These are phyloP conservation scores for Pythium aristosporum DNA, from an alignment of 352 stramenopile species.

Conservation along the genomic window DNA sequence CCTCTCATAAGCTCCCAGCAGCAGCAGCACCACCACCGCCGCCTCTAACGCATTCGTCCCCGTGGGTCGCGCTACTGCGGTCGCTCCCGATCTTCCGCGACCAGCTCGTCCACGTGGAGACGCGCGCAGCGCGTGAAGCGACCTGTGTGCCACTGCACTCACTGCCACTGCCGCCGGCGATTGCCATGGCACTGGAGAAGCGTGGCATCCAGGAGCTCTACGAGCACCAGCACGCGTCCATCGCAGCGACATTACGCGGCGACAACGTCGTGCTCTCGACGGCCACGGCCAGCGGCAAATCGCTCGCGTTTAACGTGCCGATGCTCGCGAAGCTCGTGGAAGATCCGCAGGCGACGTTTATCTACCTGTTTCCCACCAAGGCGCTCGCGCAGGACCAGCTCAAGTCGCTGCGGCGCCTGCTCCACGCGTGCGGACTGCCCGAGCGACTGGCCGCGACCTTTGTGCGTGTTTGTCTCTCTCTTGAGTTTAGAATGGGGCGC, in stretches of 20 bases:
- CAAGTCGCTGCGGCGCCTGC: slow-evolving; percentile 78
- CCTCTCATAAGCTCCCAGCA: too few relatives aligned
- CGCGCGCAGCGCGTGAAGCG: slow-evolving; percentile 39
- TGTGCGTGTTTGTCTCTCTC: slow-evolving; percentile 38
- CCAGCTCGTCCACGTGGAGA: slow-evolving; percentile 85
- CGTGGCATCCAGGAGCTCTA: slow-evolving; percentile 84
- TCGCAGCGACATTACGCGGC: slow-evolving; percentile 83
- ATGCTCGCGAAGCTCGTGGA: slow-evolving; percentile 80
- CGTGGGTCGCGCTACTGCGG: slow-evolving; percentile 50
- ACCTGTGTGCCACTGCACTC: slow-evolving; percentile 37
- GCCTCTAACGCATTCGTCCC: slow-evolving; percentile 12
- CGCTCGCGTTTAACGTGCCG: slow-evolving; percentile 95
- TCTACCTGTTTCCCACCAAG: slow-evolving; percentile 99
- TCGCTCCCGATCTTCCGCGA: slow-evolving; percentile 57
- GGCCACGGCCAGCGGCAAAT: slow-evolving; percentile 96
- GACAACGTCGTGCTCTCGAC: slow-evolving; percentile 95
- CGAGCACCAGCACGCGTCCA: slow-evolving; percentile 87
- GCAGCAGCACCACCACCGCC: neutral
- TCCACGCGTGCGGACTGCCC: slow-evolving; percentile 53
- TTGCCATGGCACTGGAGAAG: slow-evolving; percentile 43
- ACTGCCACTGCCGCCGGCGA: slow-evolving; percentile 36
- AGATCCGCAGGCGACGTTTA: slow-evolving; percentile 60
- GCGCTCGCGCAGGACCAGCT: slow-evolving; percentile 98
- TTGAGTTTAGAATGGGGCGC: neutral
- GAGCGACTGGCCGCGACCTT: slow-evolving; percentile 62